Evolutionary conservation across 2,329 filamentous ascomycete genomes (phyloP), one percentile per base, ranked within the genome.

Genomic region (Leptosphaerulina australis): DNA sequence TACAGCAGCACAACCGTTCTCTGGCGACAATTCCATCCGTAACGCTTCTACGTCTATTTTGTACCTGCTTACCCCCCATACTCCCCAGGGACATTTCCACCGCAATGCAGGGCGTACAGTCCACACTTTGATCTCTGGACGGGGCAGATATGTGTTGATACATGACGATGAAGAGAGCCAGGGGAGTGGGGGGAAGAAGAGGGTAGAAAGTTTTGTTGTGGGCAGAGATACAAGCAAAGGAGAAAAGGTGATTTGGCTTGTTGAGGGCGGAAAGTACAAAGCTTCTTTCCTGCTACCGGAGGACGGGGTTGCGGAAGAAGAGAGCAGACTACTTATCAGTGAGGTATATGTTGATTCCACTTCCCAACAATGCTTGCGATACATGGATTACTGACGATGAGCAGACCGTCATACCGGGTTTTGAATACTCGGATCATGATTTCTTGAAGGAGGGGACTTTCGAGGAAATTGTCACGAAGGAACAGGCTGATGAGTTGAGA

Each of bases 201-300:
- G 77, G 12, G 69, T 88, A n/a, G 85, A 88, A 71, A 81, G 76
- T 5, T 88, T 87, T 59, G 68, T 85, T 3, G 86, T 88, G 1
- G 86, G 85, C 0, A 76, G 75, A 10, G 73, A 86, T 63, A 72
- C 88, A 4, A 74, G 73, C 3, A 69, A 64, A 0, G 86, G 85
- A 0, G 86, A 89, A 74, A 80, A 67, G 65, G 56, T 86, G 62
- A 84, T 88, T 67, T 89, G 86, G 86, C 76, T 87, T 52, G 85
- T 90, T 6, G 83, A 87, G 44, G 85, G 86, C 0, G 85, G 83
- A 4, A 83, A 84, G 67, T 89, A 81, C 66, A 89, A 88, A 71
- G 81, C 81, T 9, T 85, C 79, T 60, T 87, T 80, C 68, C 62
- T 88, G 48, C 67, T 87, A 24, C 35, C 28, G 22, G 30, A 33